phyloP scores from a whole-genome alignment of 2,329 filamentous ascomycete genomes.

The Aspergillus clavatus region DNA sequence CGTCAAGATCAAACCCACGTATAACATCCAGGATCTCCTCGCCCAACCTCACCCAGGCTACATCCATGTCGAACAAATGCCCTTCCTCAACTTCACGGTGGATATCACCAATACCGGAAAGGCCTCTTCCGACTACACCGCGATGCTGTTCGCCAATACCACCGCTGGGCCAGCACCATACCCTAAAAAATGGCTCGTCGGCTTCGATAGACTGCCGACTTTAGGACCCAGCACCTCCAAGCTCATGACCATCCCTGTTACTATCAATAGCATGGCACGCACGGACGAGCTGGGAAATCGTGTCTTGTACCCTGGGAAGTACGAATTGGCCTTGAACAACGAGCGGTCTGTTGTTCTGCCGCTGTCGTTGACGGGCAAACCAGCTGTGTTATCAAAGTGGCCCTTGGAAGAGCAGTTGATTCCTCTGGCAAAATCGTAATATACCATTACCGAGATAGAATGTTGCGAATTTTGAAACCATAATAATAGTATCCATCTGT shows the following conservation, averaged over 20 bases:
- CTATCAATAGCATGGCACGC: slow-evolving; percentile 36
- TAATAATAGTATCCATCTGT: no score
- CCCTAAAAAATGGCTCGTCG: slow-evolving; percentile 42
- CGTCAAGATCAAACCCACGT: slow-evolving; percentile 11
- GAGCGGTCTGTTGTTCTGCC: slow-evolving; percentile 32
- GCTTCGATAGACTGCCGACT: slow-evolving; percentile 31
- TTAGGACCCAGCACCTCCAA: slow-evolving; percentile 21
- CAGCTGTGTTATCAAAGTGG: slow-evolving; percentile 32
- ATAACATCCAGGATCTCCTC: slow-evolving; percentile 34
- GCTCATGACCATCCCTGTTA: slow-evolving; percentile 32
- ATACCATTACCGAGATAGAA: no score
- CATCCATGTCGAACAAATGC: slow-evolving; percentile 29
- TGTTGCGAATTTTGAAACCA: no score
- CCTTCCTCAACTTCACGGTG: slow-evolving; percentile 36
- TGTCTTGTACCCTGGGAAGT: slow-evolving; percentile 40
- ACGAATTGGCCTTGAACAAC: slow-evolving; percentile 39
- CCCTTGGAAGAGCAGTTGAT: slow-evolving; percentile 23
- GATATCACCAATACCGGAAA: slow-evolving; percentile 35
- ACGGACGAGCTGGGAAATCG: slow-evolving; percentile 35
- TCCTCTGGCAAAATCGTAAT: no score
- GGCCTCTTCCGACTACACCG: slow-evolving; percentile 38
- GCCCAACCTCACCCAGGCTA: slow-evolving; percentile 22
- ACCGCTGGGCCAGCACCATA: slow-evolving; percentile 38
- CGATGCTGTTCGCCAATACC: slow-evolving; percentile 37
- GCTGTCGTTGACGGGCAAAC: slow-evolving; percentile 32